Percentiles rank a stretch among this genome's conserved stretches.
These are phyloP conservation scores for Candida adriatica DNA, from an alignment of 805 yeast genomes.

Conservation along the genomic window DNA sequence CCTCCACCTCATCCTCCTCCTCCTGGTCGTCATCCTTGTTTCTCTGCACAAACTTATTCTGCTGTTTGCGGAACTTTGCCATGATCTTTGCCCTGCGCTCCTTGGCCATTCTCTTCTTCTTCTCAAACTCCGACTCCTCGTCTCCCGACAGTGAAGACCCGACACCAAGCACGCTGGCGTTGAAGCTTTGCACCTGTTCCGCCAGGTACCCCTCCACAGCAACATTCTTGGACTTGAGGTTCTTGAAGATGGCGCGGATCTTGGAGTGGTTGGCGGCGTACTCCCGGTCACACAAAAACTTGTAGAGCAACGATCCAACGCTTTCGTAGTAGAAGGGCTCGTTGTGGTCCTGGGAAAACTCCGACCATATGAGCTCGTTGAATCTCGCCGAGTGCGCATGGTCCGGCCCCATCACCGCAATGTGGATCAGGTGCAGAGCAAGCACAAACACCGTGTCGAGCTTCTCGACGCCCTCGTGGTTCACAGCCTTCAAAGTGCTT, in stretches of 20 bases:
- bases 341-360: slow-evolving; percentile 29
- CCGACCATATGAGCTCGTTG: slow-evolving; percentile 30
- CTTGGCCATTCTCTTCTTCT: slow-evolving; percentile 62
- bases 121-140: slow-evolving; percentile 35
- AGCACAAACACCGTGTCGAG: slow-evolving; percentile 56
- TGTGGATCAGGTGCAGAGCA: slow-evolving; percentile 61
- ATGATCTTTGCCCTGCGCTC: slow-evolving; percentile 63
- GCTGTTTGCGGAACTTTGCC: slow-evolving; percentile 77
- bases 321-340: slow-evolving; percentile 33
- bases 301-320: slow-evolving; percentile 33
- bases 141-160: slow-evolving; percentile 1
- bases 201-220: slow-evolving; percentile 24
- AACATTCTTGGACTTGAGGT: slow-evolving; percentile 24
- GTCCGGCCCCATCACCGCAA: slow-evolving; percentile 36
- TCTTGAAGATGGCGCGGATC: slow-evolving; percentile 46
- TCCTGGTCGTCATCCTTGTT: slow-evolving; percentile 29
- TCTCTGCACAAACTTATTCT: slow-evolving; percentile 60
- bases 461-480: slow-evolving; percentile 29
- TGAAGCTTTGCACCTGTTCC: slow-evolving; percentile 32
- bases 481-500: slow-evolving; percentile 36
- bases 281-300: slow-evolving; percentile 33
- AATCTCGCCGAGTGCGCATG: slow-evolving; percentile 23
- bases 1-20: slow-evolving; percentile 33
- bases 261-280: slow-evolving; percentile 43
- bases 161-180: slow-evolving; percentile 13